Evolutionary conservation across 2,329 filamentous ascomycete genomes (phyloP), one percentile per base, ranked within the genome.

Genomic region (Penicillium sp.): DNA sequence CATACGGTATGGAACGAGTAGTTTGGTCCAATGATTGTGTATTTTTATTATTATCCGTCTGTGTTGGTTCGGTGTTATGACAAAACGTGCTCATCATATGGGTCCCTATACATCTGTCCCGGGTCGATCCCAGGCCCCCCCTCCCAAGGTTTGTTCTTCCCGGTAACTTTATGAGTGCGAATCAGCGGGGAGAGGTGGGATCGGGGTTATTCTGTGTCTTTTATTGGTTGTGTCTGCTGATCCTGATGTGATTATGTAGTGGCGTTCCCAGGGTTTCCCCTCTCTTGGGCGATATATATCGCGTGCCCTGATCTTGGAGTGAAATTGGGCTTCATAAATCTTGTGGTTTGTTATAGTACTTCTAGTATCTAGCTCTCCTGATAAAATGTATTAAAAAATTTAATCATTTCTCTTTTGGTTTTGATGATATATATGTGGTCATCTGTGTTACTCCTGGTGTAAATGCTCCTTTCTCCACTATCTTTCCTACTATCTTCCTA

Each of bases 201-300:
- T 47, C 12, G n/a, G 42, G 42, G n/a, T 23, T n/a, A 31, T 54
- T 37, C 33, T 9, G 25, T 9, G 15, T 47, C 8, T 46, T 38
- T 43, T 19, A 57, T 57, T 57, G 55, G 55, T 37, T 57, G 38
- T 25, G 13, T 38, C 38, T 53, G 54, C 27, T 54, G 55, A 42
- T 57, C 49, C 10, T 17, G 45, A 37, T 51, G 42, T 47, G 45
- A 41, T 25, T 29, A 33, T 27, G 35, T 27, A 27, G 55, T 57
- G 54, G 54, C 54, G 42, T 53, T 40, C n/a, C 37, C n/a, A 21
- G 35, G 41, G 21, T 53, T 53, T 53, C 55, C 55, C 55, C 42
- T 57, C 55, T 57, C 55, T 54, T 48, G 25, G 19, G 29, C 19
- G 29, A 50, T 38, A 29, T 56, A 37, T 50, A 49, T 47, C 43